Base-by-base conservation (phyloP, 2,329 filamentous ascomycete genomes). In the Hypoxylon sp. region DNA sequence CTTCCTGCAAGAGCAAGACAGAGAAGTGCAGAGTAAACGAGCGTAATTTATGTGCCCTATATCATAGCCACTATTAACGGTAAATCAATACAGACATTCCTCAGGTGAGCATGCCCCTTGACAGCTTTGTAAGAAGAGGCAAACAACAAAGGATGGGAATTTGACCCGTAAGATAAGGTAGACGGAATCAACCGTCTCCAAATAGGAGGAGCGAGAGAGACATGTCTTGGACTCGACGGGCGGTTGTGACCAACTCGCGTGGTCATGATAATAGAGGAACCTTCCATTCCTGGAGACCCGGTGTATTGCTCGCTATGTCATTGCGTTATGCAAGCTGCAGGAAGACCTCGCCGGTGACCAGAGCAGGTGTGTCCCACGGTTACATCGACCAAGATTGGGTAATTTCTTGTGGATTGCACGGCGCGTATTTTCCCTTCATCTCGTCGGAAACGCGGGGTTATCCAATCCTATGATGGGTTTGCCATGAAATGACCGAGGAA, bases 211-310 rank as follows among this genome's bases (percentile, higher is more conserved):
- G 62, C 58, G 63, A 42, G 63, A 55, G 66, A 73, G 69, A 72
- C 72, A 73, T 74, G 70, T 67, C 67, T 71, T 55, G 51, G 65
- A 63, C 37, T 58, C 52, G 68, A 58, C 59, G 68, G 67, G 63
- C 60, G 67, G 71, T 69, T 61, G 67, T 62, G 61, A 67, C 59
- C 62, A 53, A 59, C 51, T 70, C 63, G 69, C 70, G 50, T 67
- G 69, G 51, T 22, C 52, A 50, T 63, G 46, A 39, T 29, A 52
- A 33, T 52, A 50, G 59, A 61, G 59, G 39, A 76, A 76, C 75
- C 74, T 76, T 75, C 75, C 74, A 60, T 76, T 74, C 73, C 69
- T 72, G 74, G 74, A 57, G 52, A 65, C 55, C 55, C 63, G 69
- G 65, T 54, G 60, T 55, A 58, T 17, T 33, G 22, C 42, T 67